Base-by-base conservation (phyloP, 2,329 filamentous ascomycete species). In the Aspergillus aculeatus region DNA sequence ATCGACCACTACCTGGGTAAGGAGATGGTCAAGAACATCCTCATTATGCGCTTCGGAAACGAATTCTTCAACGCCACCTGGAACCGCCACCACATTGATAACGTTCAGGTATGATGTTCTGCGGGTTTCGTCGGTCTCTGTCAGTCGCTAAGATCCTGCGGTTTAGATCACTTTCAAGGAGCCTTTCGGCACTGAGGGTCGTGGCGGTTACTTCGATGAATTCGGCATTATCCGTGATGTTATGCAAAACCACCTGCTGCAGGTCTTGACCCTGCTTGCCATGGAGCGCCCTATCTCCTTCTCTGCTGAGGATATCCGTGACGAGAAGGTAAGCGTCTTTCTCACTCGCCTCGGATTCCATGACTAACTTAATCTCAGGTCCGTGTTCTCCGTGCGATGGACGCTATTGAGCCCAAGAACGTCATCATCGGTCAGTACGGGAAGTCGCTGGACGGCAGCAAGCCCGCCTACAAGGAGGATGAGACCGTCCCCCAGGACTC, bases 21-120 rank as follows among this genome's bases (percentile, higher is more conserved):
- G 85, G 95, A 99, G 81, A 99, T 99, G 95, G 95, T 99, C 72
- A 99, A 99, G 88, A 99, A 99, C 81, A 96, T 99, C 69, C 85
- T 99, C 67, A 97, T 99, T 69, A 86, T 99, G 68, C 87, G 96
- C 75, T 99, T 99, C 75, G 96, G 95, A 70, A 99, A 99, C 83
- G 93, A 96, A 68, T 99, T 99, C 85, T 91, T 99, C 70, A 93
- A 93, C 67, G 94, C 95, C 48, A 99, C 94, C 61, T 99, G 95
- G 95, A 99, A 98, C 84, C 88, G 95, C 69, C 93, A 97, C 78
- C 94, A 98, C 84, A 99, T 99, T 81, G 95, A 98, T 82, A 99
- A 96, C 72, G 90, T 99, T 53, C 95, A 98, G 82, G 81, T 83
- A 78, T 50, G 29, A 47, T 49, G 9, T 6, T 47, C 7, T 24